phyloP scores from a whole-genome alignment of 83 land plant genomes.

The Thuja plicata region DNA sequence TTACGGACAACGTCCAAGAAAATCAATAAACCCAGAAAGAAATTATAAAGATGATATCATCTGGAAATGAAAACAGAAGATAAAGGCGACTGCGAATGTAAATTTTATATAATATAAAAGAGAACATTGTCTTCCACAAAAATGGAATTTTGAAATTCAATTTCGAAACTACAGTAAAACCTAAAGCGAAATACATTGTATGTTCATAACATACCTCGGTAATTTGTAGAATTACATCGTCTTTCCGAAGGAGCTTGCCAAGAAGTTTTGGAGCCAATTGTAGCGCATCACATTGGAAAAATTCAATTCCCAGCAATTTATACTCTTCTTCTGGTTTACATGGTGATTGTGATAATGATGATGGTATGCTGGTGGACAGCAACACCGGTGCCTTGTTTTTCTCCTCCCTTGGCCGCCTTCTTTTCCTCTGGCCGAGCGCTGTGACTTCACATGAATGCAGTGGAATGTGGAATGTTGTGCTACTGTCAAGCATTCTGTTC shows the following conservation, averaged over 20 bases:
- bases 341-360: background rate
- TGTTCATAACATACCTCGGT: slow-evolving; percentile 68
- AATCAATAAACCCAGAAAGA: too few relatives aligned
- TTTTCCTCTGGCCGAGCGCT: too few relatives aligned
- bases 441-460: too few relatives aligned
- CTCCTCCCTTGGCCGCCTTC: background rate
- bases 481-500: too few relatives aligned
- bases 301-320: slow-evolving; percentile 25
- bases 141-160: too few relatives aligned
- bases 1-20: too few relatives aligned
- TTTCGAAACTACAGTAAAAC: background rate
- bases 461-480: too few relatives aligned
- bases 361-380: background rate
- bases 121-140: too few relatives aligned
- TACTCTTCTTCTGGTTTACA: background rate
- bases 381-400: background rate
- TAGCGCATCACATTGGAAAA: slow-evolving; percentile 81
- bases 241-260: slow-evolving; percentile 83
- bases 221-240: slow-evolving; percentile 90
- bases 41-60: too few relatives aligned
- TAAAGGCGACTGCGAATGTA: too few relatives aligned
- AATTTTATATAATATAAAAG: too few relatives aligned
- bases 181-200: background rate
- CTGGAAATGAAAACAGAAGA: too few relatives aligned
- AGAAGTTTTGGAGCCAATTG: slow-evolving; percentile 93